A percentile compares a stretch with the other conserved stretches of the same genome.
Conservation (phyloP, 768 basidiomycete genomes). For the Suillus subluteus region DNA sequence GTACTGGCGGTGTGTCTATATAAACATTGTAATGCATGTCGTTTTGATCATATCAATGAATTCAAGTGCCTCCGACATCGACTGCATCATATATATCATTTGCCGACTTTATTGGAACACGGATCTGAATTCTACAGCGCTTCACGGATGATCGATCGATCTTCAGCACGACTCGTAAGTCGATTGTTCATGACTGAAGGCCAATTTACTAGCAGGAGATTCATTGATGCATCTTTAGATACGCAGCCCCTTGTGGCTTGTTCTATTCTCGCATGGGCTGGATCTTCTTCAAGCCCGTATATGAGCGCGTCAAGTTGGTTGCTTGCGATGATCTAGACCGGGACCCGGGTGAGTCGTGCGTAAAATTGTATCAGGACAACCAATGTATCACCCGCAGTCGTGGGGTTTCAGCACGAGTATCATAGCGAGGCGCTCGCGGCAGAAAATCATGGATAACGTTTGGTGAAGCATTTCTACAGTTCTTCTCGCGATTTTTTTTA, state of each 20-base stretch:
- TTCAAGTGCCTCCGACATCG: conserved; percentile 73
- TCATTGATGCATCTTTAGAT: conserved; percentile 41
- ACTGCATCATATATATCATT: conserved; percentile 65
- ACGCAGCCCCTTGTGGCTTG: conserved; percentile 73
- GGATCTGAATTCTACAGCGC: conserved; percentile 42
- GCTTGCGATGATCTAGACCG: conserved; percentile 69
- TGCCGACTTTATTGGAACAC: background rate
- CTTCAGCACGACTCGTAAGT: conserved; percentile 67
- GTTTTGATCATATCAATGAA: background rate
- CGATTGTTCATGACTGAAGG: background rate
- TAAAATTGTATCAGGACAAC: background rate
- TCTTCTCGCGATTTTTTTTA: conserved; percentile 59
- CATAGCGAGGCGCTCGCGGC: conserved; percentile 46
- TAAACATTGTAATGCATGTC: background rate
- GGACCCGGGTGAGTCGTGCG: conserved; percentile 60
- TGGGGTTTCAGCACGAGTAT: conserved; percentile 69
- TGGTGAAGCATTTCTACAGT: conserved; percentile 41
- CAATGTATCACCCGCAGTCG: conserved; percentile 42
- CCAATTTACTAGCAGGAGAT: background rate
- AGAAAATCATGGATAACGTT: background rate
- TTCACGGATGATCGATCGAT: conserved; percentile 59
- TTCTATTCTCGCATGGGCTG: conserved; percentile 84
- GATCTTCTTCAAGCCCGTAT: conserved; percentile 80
- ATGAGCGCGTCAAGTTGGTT: conserved; percentile 62
- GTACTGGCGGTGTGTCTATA: conserved; percentile 53